Percentiles rank a stretch among this genome's conserved stretches.
These are phyloP conservation scores for Amanita phalloides DNA, from an alignment of 768 basidiomycete genomes.

Conservation along the genomic window DNA sequence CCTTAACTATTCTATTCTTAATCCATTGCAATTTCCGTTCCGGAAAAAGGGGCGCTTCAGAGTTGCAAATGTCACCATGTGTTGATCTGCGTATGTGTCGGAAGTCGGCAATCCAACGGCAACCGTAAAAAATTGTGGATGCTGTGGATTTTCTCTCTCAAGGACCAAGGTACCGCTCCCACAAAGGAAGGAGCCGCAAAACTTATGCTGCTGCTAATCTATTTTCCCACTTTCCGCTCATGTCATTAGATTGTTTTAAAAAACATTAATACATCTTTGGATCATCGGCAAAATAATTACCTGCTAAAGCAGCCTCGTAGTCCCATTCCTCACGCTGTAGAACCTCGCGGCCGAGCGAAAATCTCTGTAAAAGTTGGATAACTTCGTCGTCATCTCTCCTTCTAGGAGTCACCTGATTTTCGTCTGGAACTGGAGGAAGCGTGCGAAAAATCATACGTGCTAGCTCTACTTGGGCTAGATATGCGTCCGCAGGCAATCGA, in stretches of 20 bases:
- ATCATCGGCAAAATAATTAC: constrained; percentile 61
- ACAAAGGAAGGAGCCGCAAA: no score
- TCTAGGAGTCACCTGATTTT: constrained; percentile 19
- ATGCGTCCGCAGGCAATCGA: constrained; percentile 33
- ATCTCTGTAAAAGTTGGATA: constrained; percentile 35
- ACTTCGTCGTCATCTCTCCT: constrained; percentile 32
- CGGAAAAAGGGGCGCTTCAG: no score
- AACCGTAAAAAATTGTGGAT: no score
- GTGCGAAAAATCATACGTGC: constrained; percentile 59
- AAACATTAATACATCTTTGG: constrained; percentile 20
- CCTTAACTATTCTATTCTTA: no score
- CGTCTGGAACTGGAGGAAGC: constrained; percentile 51
- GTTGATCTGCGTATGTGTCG: no score
- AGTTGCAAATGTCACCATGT: no score
- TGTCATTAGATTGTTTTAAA: neutral
- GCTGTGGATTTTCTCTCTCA: no score
- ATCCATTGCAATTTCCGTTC: no score
- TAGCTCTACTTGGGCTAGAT: constrained; percentile 51
- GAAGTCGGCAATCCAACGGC: no score
- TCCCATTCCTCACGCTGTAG: constrained; percentile 29
- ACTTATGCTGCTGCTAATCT: no score
- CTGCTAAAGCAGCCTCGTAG: constrained; percentile 33
- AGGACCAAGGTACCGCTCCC: no score
- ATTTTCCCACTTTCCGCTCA: neutral
- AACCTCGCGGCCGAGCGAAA: constrained; percentile 32